phyloP scores from a whole-genome alignment of 768 basidiomycete species.

The Macrolepiota fuliginosa region DNA sequence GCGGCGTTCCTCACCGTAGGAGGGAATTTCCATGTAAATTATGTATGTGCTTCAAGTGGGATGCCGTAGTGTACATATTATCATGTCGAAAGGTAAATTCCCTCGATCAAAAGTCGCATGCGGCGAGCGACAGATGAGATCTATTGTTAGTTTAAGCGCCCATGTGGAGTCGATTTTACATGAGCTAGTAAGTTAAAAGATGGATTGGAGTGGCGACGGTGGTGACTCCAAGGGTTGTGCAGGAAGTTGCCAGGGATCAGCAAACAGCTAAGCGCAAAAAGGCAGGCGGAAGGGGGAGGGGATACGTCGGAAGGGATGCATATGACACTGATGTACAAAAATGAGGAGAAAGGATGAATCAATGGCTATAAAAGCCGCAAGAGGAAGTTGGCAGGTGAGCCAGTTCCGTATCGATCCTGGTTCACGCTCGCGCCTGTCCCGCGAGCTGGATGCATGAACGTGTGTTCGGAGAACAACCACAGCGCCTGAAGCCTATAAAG shows the following conservation, averaged over 20 bases:
- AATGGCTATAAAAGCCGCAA: slow-evolving; percentile 35
- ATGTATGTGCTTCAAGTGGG: neutral
- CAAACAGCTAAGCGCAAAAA: neutral
- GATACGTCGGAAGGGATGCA: neutral
- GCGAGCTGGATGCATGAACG: slow-evolving; percentile 32
- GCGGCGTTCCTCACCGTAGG: neutral
- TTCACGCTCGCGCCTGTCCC: slow-evolving; percentile 1
- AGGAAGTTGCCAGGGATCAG: neutral
- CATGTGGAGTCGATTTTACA: neutral
- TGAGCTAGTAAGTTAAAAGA: neutral
- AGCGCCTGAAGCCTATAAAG: slow-evolving; percentile 15
- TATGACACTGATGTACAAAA: slow-evolving; percentile 18
- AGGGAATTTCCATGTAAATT: neutral
- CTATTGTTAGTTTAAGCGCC: neutral
- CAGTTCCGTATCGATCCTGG: slow-evolving; percentile 10
- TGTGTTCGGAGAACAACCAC: slow-evolving; percentile 30
- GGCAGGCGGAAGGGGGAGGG: neutral
- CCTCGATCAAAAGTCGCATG: neutral
- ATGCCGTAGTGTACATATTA: neutral
- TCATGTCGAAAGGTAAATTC: neutral
- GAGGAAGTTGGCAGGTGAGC: slow-evolving; percentile 20
- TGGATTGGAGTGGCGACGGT: neutral
- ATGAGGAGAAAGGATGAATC: slow-evolving; percentile 15
- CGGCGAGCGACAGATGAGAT: neutral
- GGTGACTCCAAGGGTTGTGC: neutral